Evolutionary conservation across 2,329 filamentous ascomycete genomes (phyloP).

Genomic region (Fusarium concolor): DNA sequence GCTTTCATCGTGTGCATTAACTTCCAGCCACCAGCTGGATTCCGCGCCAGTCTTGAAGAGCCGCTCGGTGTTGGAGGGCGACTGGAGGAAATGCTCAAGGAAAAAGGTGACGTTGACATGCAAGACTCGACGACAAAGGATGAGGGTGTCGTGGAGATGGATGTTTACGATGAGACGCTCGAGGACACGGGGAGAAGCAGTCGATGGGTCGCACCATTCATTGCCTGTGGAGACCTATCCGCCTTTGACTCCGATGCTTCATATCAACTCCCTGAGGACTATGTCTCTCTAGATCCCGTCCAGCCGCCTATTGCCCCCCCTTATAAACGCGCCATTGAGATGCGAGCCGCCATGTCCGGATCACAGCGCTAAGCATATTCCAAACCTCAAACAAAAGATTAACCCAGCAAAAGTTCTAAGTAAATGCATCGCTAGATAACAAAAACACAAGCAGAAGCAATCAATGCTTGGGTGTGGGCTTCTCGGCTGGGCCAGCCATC

Average conservation of each 20-base stretch:
- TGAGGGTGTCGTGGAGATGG: conserved; percentile 59
- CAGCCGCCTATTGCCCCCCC: conserved; percentile 96
- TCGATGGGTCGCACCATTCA: conserved; percentile 93
- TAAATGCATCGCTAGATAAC: conserved; percentile 37
- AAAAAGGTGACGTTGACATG: conserved; percentile 54
- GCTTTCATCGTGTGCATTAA: conserved; percentile 96
- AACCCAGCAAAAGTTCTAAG: conserved; percentile 20
- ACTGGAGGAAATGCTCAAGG: conserved; percentile 62
- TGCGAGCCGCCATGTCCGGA: conserved; percentile 58
- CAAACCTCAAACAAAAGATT: conserved; percentile 25
- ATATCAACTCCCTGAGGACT: conserved; percentile 86
- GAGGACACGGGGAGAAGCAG: conserved; percentile 53
- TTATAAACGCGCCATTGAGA: conserved; percentile 90
- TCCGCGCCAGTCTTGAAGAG: conserved; percentile 79
- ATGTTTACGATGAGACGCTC: conserved; percentile 60
- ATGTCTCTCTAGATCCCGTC: conserved; percentile 89
- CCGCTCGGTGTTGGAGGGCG: conserved; percentile 75
- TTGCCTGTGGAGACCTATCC: conserved; percentile 96
- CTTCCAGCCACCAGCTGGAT: conserved; percentile 82
- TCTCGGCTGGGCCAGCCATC: conserved; percentile 54
- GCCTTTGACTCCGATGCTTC: conserved; percentile 96
- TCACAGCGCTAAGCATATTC: conserved; percentile 42
- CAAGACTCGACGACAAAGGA: conserved; percentile 55
- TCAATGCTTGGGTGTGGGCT: conserved; percentile 50
- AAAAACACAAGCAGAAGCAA: conserved; percentile 23